A percentile compares a stretch with the other conserved stretches of the same genome.
Conservation (phyloP, 2,329 filamentous ascomycete species). For the Hypoxylon sp. region DNA sequence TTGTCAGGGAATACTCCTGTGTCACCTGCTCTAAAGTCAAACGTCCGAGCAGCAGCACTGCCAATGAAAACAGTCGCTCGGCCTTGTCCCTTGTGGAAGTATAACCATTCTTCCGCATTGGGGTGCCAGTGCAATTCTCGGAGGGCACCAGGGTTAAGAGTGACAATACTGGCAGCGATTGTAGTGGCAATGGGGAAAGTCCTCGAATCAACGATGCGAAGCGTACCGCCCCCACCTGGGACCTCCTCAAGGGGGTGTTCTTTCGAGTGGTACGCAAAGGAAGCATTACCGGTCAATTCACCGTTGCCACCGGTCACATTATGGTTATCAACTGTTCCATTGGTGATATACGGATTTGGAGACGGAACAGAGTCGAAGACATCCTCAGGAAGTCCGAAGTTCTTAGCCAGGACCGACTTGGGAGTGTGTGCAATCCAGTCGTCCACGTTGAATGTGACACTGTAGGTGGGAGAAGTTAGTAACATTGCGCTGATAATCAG, state of each 20-base stretch:
- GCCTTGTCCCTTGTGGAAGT: constrained; percentile 70
- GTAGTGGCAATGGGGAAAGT: constrained; percentile 74
- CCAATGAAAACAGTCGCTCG: constrained; percentile 73
- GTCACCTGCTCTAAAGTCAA: constrained; percentile 73
- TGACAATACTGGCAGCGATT: constrained; percentile 70
- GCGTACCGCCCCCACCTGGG: constrained; percentile 67
- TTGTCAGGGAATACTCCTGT: constrained; percentile 75
- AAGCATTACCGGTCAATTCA: constrained; percentile 63
- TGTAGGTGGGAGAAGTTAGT: no score
- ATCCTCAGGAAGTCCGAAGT: constrained; percentile 69
- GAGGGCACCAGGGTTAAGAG: constrained; percentile 68
- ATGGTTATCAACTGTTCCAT: constrained; percentile 60
- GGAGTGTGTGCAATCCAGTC: constrained; percentile 76
- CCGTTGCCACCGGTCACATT: constrained; percentile 57
- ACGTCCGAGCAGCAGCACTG: constrained; percentile 67
- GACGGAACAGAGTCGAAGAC: constrained; percentile 67
- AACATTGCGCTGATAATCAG: no score
- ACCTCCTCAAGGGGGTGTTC: constrained; percentile 64
- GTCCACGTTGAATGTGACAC: constrained; percentile 75
- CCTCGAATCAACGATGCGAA: constrained; percentile 71
- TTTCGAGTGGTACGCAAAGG: constrained; percentile 68
- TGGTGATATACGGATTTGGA: constrained; percentile 69
- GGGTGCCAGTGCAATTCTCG: constrained; percentile 77
- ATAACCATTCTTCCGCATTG: constrained; percentile 76
- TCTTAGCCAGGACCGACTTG: constrained; percentile 70